These are phyloP conservation scores for Cornus controversa DNA, from an alignment of 148 eudicot genomes.

Conservation along the genomic window DNA sequence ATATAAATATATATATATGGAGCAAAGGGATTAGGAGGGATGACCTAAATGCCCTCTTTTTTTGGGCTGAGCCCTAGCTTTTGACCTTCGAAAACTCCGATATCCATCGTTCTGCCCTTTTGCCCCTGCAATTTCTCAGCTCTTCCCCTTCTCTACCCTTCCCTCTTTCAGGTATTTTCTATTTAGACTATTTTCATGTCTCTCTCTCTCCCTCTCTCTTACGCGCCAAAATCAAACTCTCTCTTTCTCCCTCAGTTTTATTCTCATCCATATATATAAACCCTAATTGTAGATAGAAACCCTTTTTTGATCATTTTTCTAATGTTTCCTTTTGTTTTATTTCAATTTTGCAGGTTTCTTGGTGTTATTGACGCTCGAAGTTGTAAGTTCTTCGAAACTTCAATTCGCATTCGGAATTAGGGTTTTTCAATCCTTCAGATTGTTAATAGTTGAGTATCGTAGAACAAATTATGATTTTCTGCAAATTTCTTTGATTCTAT, in stretches of 20 bases:
- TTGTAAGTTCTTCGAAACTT: not conserved
- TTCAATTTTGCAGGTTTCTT: conserved; percentile 8
- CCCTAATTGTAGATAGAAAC: not conserved
- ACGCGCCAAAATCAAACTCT: conserved; percentile 16
- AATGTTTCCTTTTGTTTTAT: not conserved
- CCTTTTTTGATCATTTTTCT: not conserved
- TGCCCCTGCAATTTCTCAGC: conserved; percentile 1
- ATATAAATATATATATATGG: not conserved
- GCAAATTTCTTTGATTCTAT: not conserved
- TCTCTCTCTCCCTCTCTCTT: not conserved
- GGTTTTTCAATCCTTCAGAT: conserved; percentile 1
- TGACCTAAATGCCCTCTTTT: conserved; percentile 15
- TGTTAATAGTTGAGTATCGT: not conserved
- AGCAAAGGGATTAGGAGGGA: not conserved
- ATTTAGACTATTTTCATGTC: too few species aligned
- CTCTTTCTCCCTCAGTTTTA: conserved; percentile 2
- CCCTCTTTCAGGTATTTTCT: conserved; percentile 12
- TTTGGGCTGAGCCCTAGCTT: not conserved
- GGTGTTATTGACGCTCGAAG: not conserved
- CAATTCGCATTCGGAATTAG: not conserved
- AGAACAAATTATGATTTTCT: not conserved
- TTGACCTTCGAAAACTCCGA: not conserved
- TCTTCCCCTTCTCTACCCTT: conserved; percentile 5
- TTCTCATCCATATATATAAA: not conserved
- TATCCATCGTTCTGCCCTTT: not conserved